These are phyloP conservation scores for Candolleomyces aberdarensis DNA, from an alignment of 768 basidiomycete genomes.

Conservation along the genomic window DNA sequence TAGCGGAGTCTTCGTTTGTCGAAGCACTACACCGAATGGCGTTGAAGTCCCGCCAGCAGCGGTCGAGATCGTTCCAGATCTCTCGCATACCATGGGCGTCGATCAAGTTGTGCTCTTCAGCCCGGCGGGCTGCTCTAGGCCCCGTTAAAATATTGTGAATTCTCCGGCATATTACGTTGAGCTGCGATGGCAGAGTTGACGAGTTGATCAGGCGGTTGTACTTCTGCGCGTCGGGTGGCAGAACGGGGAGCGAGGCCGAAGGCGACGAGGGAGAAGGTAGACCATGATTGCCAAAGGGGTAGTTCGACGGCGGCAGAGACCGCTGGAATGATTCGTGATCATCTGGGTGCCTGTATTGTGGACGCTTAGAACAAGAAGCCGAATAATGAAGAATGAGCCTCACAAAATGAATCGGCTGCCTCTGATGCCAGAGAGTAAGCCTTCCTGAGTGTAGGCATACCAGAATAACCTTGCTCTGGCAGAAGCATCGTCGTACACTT, in stretches of 20 bases:
- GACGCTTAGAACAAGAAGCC: not conserved
- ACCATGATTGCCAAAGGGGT: slow-evolving; percentile 22
- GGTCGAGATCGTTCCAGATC: slow-evolving; percentile 83
- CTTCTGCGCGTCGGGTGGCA: slow-evolving; percentile 25
- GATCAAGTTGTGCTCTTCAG: slow-evolving; percentile 50
- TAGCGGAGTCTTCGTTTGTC: slow-evolving; percentile 31
- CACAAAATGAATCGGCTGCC: slow-evolving; percentile 85
- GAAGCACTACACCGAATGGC: slow-evolving; percentile 40
- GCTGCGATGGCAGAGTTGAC: slow-evolving; percentile 67
- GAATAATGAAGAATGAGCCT: slow-evolving; percentile 19
- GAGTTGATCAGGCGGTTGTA: slow-evolving; percentile 57
- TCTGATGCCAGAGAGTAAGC: slow-evolving; percentile 73
- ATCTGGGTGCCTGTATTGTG: slow-evolving; percentile 55
- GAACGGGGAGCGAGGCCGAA: not conserved
- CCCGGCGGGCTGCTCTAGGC: slow-evolving; percentile 59
- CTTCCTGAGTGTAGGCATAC: slow-evolving; percentile 86
- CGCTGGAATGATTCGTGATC: slow-evolving; percentile 74
- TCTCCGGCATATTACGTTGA: slow-evolving; percentile 73
- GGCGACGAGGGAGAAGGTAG: slow-evolving; percentile 33
- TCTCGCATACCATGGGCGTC: slow-evolving; percentile 65
- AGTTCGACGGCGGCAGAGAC: slow-evolving; percentile 45
- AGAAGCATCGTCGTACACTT: slow-evolving; percentile 53
- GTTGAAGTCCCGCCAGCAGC: slow-evolving; percentile 84
- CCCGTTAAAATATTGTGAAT: slow-evolving; percentile 82
- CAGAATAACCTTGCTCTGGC: slow-evolving; percentile 82